A percentile compares a stretch with the other conserved stretches of the same genome.
These are phyloP conservation scores for Picea glauca DNA, from an alignment of 75 land plant species.

Conservation along the genomic window DNA sequence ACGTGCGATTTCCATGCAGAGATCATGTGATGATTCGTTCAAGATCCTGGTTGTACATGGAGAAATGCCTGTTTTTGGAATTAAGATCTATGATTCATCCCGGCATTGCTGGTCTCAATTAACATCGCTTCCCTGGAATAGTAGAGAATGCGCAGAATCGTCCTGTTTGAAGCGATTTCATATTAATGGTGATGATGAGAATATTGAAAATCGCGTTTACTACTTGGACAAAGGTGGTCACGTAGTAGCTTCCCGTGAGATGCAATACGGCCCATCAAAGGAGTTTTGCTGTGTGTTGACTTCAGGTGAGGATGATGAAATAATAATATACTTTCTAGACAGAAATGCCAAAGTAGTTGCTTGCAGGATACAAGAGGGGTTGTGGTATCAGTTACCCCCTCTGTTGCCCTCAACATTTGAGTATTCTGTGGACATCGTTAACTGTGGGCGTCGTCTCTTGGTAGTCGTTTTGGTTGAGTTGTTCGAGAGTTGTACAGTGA, in stretches of 20 bases:
- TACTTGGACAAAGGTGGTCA: conserved; percentile 41
- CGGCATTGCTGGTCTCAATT: conserved; percentile 24
- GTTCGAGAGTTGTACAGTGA: conserved; percentile 33
- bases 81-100: conserved; percentile 19
- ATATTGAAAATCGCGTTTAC: conserved; percentile 20
- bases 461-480: conserved; percentile 43
- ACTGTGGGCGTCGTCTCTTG: conserved; percentile 26
- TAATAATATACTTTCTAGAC: conserved; percentile 31
- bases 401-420: conserved; percentile 32
- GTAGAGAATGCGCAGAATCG: too few species aligned
- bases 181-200: too few species aligned
- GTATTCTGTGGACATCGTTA: conserved; percentile 44
- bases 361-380: conserved; percentile 19
- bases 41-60: conserved; percentile 33
- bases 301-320: conserved; percentile 22
- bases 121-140: background rate
- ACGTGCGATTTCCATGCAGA: conserved; percentile 39
- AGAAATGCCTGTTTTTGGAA: conserved; percentile 17
- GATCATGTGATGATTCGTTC: conserved; percentile 1
- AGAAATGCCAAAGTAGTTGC: conserved; percentile 27
- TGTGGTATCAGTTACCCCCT: conserved; percentile 25
- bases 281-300: conserved; percentile 38
- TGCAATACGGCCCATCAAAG: conserved; percentile 48
- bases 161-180: background rate
- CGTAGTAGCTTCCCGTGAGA: conserved; percentile 27